phyloP scores from a whole-genome alignment of 2,329 filamentous ascomycete genomes.

The Colletotrichum orchidophilum region DNA sequence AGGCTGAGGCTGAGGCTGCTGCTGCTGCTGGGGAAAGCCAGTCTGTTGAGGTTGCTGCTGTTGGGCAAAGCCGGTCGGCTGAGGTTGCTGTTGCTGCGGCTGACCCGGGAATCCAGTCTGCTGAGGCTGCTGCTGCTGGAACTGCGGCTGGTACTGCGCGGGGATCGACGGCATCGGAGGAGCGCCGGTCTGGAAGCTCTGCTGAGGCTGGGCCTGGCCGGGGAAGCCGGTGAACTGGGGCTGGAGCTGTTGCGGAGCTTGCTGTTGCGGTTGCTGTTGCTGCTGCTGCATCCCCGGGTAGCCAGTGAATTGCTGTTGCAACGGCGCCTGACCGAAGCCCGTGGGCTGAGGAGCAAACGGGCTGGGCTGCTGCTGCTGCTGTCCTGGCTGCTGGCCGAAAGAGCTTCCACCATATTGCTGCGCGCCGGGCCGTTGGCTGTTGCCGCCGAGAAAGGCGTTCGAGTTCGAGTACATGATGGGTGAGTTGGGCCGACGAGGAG shows the following conservation, averaged over 20 bases:
- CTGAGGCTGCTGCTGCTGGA: constrained; percentile 60
- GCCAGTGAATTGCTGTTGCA: constrained; percentile 70
- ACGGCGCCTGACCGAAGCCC: constrained; percentile 64
- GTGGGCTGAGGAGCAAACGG: constrained; percentile 69
- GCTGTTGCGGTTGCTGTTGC: constrained; percentile 68
- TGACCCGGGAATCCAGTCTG: constrained; percentile 55
- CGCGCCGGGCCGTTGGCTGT: constrained; percentile 76
- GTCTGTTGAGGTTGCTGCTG: constrained; percentile 53
- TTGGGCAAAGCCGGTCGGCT: constrained; percentile 55
- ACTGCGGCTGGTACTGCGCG: constrained; percentile 68
- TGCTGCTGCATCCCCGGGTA: constrained; percentile 65
- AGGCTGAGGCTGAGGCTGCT: constrained; percentile 47
- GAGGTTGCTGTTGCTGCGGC: constrained; percentile 51
- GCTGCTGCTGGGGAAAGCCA: constrained; percentile 59
- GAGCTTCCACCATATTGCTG: constrained; percentile 65
- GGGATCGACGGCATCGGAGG: constrained; percentile 70
- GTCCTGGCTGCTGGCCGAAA: constrained; percentile 56
- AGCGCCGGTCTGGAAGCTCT: constrained; percentile 68
- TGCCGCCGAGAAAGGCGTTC: constrained; percentile 86
- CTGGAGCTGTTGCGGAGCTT: constrained; percentile 66
- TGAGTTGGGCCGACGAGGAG: constrained; percentile 18
- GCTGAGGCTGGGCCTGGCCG: constrained; percentile 60
- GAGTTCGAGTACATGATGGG: constrained; percentile 86
- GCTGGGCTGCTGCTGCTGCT: constrained; percentile 58
- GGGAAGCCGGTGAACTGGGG: constrained; percentile 55